Conservation (phyloP, 2,329 filamentous ascomycete genomes). For the Cladosporium velox region DNA sequence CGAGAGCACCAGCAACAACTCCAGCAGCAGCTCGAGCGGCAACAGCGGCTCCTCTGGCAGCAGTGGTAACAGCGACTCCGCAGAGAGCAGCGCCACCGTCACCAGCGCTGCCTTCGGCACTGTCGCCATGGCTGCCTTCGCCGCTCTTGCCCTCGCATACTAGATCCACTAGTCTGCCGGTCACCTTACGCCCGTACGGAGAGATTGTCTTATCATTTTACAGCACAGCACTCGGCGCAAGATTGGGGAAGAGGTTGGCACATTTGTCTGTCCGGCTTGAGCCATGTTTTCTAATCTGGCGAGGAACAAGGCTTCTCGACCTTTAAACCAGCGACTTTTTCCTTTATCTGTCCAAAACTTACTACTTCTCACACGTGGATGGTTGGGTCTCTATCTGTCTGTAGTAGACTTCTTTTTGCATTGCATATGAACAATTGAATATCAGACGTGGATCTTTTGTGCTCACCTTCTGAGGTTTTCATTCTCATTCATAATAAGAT, state of each 20-base stretch:
- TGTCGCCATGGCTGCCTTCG: constrained; percentile 13
- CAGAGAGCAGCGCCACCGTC: constrained; percentile 1
- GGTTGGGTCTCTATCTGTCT: background rate
- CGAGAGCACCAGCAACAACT: constrained; percentile 26
- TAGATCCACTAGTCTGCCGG: background rate
- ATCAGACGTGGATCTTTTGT: background rate
- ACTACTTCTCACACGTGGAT: background rate
- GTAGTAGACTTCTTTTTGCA: constrained; percentile 3
- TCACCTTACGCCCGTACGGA: background rate
- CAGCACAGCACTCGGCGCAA: constrained; percentile 11
- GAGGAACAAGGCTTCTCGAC: background rate
- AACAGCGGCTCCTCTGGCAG: constrained; percentile 7
- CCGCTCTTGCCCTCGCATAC: constrained; percentile 13
- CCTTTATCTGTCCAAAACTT: background rate
- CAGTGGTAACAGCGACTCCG: background rate
- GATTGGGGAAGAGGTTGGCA: background rate
- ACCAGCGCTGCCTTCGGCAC: constrained; percentile 13
- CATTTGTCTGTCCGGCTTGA: background rate
- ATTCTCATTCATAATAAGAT: no score
- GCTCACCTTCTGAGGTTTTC: background rate
- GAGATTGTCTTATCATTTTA: background rate
- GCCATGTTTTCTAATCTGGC: background rate
- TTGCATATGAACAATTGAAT: constrained; percentile 2
- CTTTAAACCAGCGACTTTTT: background rate
- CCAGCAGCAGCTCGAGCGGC: constrained; percentile 8